Conservation (phyloP, 805 yeast genomes). For the Lachancea fermentati region DNA sequence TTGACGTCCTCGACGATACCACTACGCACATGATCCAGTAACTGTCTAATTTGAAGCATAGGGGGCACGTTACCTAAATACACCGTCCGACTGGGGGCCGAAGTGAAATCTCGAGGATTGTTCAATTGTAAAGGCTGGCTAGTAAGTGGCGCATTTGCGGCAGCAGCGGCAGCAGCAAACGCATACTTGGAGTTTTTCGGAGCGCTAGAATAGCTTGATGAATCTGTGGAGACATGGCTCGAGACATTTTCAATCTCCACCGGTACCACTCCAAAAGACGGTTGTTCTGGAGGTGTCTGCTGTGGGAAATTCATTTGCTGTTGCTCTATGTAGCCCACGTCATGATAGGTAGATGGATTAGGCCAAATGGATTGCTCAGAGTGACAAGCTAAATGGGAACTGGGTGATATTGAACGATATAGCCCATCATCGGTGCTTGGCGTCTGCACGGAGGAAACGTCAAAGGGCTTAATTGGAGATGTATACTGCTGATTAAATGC, state of each 20-base stretch:
- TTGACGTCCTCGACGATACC: constrained; percentile 80
- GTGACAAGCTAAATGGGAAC: constrained; percentile 5
- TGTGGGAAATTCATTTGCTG: background rate
- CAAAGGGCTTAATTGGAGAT: constrained; percentile 5
- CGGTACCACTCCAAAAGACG: constrained; percentile 10
- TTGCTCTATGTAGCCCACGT: constrained; percentile 1
- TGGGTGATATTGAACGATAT: constrained; percentile 6
- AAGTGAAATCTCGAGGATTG: constrained; percentile 30
- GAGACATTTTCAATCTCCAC: constrained; percentile 9
- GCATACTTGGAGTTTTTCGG: constrained; percentile 4
- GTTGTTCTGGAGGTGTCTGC: constrained; percentile 4
- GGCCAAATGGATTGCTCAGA: constrained; percentile 7
- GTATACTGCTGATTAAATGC: constrained; percentile 6
- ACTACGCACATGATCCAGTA: constrained; percentile 84
- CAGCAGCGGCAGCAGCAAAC: constrained; percentile 14
- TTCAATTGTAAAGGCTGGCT: constrained; percentile 16
- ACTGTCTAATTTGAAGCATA: constrained; percentile 72
- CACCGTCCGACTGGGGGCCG: constrained; percentile 77
- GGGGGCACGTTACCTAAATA: constrained; percentile 84
- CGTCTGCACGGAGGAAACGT: constrained; percentile 1
- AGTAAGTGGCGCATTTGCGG: constrained; percentile 18
- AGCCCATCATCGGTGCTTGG: constrained; percentile 1
- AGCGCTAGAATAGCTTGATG: constrained; percentile 12
- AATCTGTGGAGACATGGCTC: constrained; percentile 14
- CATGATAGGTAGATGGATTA: constrained; percentile 2